phyloP scores from a whole-genome alignment of 2,329 filamentous ascomycete genomes.

The Beauveria scarabaeidicola region DNA sequence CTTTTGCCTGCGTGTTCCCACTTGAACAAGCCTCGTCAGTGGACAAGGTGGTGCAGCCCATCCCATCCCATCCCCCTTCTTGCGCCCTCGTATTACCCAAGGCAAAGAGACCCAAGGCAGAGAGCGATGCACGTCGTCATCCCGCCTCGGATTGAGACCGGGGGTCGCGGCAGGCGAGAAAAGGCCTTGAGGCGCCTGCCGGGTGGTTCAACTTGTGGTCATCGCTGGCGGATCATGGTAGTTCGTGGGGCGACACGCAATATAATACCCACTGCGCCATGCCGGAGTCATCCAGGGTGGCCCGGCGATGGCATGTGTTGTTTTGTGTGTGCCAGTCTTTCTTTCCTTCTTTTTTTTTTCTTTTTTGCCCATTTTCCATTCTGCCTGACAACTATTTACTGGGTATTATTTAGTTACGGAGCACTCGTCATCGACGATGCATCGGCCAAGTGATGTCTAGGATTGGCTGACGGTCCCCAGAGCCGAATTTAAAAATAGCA shows the following conservation, averaged over 20 bases:
- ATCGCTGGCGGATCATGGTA: neutral
- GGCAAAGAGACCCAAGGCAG: neutral
- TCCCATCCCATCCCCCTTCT: neutral
- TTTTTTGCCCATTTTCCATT: neutral
- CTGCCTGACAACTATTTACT: neutral
- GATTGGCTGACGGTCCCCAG: neutral
- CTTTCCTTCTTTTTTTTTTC: neutral
- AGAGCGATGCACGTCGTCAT: conserved; percentile 3
- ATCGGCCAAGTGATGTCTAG: neutral
- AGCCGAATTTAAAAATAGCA: neutral
- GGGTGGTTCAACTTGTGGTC: neutral
- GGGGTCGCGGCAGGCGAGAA: neutral
- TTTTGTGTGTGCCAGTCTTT: neutral
- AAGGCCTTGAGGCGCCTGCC: neutral
- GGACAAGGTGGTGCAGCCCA: neutral
- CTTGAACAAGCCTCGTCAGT: neutral
- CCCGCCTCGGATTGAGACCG: neutral
- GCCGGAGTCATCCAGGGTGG: neutral
- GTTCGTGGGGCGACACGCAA: neutral
- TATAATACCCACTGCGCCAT: neutral
- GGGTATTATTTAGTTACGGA: no score
- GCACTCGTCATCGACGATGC: neutral
- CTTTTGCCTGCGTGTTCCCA: neutral
- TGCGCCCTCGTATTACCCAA: neutral
- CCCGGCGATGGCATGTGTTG: neutral